Conservation (phyloP, 768 basidiomycete genomes). For the Pholiota conissans region DNA sequence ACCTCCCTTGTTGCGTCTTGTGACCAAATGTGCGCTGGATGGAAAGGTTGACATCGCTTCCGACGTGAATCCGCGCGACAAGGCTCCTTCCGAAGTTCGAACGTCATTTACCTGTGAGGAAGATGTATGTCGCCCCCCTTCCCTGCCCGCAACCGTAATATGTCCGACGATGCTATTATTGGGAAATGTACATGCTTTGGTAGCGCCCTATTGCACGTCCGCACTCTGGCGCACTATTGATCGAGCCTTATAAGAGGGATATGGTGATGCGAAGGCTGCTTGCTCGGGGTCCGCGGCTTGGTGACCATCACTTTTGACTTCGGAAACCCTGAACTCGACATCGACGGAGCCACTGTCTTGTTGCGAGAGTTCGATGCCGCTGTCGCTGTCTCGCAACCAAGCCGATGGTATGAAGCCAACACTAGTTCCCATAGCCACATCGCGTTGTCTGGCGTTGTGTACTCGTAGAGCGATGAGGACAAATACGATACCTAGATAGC, state of each 20-base stretch:
- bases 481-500: constrained; percentile 17
- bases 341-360: constrained; percentile 1
- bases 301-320: constrained; percentile 2
- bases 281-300: neutral
- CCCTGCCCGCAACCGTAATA: neutral
- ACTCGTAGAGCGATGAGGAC: constrained; percentile 23
- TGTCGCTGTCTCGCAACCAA: constrained; percentile 12
- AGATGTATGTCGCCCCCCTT: neutral
- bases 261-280: neutral
- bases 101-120: constrained; percentile 1
- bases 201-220: neutral
- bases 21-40: neutral
- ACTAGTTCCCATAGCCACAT: constrained; percentile 6
- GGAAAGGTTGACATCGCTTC: neutral
- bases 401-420: constrained; percentile 11
- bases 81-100: neutral
- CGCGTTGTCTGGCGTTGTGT: constrained; percentile 11
- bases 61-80: constrained; percentile 1
- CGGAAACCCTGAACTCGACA: constrained; percentile 2
- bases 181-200: neutral
- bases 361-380: constrained; percentile 7
- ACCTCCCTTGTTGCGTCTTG: neutral
- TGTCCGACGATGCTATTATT: neutral
- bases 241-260: neutral
- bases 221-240: neutral